Evolutionary conservation across 108 stramenopile species (phyloP).

Genomic region (Cyclotella atomus): DNA sequence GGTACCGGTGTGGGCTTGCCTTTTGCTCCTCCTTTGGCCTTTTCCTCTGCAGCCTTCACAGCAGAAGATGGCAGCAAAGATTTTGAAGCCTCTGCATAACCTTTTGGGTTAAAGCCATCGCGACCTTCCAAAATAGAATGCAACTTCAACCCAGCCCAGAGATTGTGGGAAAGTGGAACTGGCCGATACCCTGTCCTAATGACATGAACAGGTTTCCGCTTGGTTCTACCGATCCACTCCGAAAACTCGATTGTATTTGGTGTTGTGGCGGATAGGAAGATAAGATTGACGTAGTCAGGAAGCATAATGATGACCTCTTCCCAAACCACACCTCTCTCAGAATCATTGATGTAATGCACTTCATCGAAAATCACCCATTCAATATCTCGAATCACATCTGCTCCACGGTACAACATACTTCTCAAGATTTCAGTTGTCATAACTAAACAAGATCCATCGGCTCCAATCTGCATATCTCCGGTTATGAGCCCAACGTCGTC

Average conservation of each 20-base stretch:
- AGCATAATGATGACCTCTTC: slow-evolving; percentile 98
- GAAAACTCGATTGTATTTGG: slow-evolving; percentile 96
- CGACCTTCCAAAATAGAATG: slow-evolving; percentile 85
- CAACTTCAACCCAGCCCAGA: slow-evolving; percentile 89
- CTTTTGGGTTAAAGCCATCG: slow-evolving; percentile 74
- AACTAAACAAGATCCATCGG: slow-evolving; percentile 82
- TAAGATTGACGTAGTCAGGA: slow-evolving; percentile 87
- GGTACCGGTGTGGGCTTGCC: slow-evolving; percentile 37
- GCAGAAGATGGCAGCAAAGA: slow-evolving; percentile 69
- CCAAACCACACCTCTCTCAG: slow-evolving; percentile 77
- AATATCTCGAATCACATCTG: slow-evolving; percentile 73
- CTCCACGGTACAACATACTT: slow-evolving; percentile 91
- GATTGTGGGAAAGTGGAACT: slow-evolving; percentile 92
- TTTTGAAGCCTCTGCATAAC: slow-evolving; percentile 73
- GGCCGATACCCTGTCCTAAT: slow-evolving; percentile 91
- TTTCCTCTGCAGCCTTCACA: slow-evolving; percentile 33
- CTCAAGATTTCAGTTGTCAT: slow-evolving; percentile 96
- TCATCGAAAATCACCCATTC: slow-evolving; percentile 93
- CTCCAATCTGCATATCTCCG: slow-evolving; percentile 84
- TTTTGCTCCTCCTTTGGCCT: slow-evolving; percentile 45
- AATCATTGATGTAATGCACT: slow-evolving; percentile 89
- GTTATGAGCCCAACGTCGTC: slow-evolving; percentile 91
- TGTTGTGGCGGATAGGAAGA: slow-evolving; percentile 97
- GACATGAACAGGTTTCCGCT: slow-evolving; percentile 91
- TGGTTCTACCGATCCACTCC: slow-evolving; percentile 95